These are phyloP conservation scores for Coprinopsis strossmayeri DNA, from an alignment of 768 basidiomycete genomes.

Conservation along the genomic window DNA sequence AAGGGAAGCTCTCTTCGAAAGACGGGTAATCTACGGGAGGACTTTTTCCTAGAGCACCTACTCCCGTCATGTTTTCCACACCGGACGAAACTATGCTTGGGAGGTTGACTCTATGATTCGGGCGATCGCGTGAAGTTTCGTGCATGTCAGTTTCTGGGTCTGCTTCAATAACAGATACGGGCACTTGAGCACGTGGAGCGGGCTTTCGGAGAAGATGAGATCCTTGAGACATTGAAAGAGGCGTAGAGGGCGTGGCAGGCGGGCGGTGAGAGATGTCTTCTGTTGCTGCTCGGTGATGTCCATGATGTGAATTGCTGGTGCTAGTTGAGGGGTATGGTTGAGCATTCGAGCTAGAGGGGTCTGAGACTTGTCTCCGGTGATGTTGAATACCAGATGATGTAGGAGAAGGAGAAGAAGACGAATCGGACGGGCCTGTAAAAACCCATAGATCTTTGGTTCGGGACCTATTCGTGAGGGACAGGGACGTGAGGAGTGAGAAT, in stretches of 20 bases:
- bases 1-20: too few relatives aligned
- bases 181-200: constrained; percentile 56
- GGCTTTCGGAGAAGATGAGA: constrained; percentile 51
- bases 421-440: constrained; percentile 49
- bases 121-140: too few relatives aligned
- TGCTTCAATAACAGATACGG: constrained; percentile 54
- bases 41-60: constrained; percentile 36
- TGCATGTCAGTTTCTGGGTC: too few relatives aligned
- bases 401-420: too few relatives aligned
- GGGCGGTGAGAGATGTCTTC: constrained; percentile 16
- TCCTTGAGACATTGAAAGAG: constrained; percentile 17
- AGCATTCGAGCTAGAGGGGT: constrained; percentile 18
- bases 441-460: constrained; percentile 75
- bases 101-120: constrained; percentile 30
- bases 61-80: constrained; percentile 60
- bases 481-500: constrained; percentile 61
- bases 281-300: constrained; percentile 13
- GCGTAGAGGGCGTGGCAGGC: background rate
- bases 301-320: too few relatives aligned
- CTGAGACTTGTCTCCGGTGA: constrained; percentile 33
- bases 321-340: too few relatives aligned
- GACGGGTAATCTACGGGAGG: constrained; percentile 30
- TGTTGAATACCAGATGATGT: too few relatives aligned
- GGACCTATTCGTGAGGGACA: constrained; percentile 67
- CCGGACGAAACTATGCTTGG: constrained; percentile 48